A percentile compares a stretch with the other conserved stretches of the same genome.
Evolutionary conservation across 169 alveolate species (phyloP).

Genomic region (Amoebophrya sp.): DNA sequence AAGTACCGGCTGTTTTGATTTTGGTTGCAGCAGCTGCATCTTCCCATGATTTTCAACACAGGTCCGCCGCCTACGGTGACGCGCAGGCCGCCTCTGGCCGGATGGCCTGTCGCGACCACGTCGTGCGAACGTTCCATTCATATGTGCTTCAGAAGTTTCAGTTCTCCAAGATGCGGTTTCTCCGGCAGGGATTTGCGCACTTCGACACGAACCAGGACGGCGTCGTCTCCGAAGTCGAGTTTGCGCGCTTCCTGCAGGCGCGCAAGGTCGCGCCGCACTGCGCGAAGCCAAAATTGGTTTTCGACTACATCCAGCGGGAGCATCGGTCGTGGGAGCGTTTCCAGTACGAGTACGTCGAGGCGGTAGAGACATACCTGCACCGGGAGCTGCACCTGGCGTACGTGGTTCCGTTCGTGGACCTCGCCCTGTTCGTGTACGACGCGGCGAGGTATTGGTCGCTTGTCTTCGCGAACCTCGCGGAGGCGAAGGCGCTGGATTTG

Average conservation of each 20-base stretch:
- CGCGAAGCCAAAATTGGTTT: background rate
- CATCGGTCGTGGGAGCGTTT: background rate
- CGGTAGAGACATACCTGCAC: background rate
- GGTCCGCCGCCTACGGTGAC: too few relatives aligned
- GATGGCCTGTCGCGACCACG: background rate
- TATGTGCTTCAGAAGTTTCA: background rate
- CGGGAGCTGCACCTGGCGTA: background rate
- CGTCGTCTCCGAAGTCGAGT: background rate
- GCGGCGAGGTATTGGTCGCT: too few relatives aligned
- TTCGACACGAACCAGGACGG: background rate
- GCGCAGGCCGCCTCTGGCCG: too few relatives aligned
- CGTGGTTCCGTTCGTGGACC: background rate
- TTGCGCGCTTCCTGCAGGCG: background rate
- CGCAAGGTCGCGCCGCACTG: background rate
- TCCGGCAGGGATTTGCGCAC: background rate
- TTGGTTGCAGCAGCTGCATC: background rate
- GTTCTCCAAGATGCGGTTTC: background rate
- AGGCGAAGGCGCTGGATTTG: too few relatives aligned
- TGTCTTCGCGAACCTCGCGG: too few relatives aligned
- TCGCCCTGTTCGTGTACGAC: background rate
- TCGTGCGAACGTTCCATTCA: background rate
- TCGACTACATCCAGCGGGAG: background rate
- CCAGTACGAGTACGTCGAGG: background rate
- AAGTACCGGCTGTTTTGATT: background rate
- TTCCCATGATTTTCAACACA: too few relatives aligned